Percentiles rank a stretch among this genome's conserved stretches.
Evolutionary conservation across 768 basidiomycete species (phyloP).

Genomic region (Amyloporia xantha): DNA sequence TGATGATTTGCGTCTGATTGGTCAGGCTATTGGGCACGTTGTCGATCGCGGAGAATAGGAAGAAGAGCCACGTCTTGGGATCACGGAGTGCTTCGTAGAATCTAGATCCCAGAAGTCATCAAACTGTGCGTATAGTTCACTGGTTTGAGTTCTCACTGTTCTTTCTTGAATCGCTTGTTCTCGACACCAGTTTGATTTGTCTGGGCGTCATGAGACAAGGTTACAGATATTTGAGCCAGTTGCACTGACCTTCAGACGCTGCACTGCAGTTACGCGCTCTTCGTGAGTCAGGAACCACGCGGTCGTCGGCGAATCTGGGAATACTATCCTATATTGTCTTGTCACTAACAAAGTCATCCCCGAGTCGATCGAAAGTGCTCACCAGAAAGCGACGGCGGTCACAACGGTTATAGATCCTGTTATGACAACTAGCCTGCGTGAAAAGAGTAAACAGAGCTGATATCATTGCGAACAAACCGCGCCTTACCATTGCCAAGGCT

Average conservation of each 20-base stretch:
- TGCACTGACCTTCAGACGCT: constrained; percentile 28
- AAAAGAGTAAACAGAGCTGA: too few relatives aligned
- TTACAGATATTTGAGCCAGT: background rate
- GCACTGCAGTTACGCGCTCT: constrained; percentile 60
- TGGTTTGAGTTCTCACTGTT: constrained; percentile 43
- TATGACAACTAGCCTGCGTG: constrained; percentile 58
- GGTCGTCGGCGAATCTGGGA: constrained; percentile 69
- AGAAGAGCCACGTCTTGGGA: constrained; percentile 74
- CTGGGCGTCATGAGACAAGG: constrained; percentile 23
- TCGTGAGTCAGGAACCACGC: constrained; percentile 66
- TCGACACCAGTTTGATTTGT: constrained; percentile 78
- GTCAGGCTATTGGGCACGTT: constrained; percentile 64
- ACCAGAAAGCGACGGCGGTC: constrained; percentile 43
- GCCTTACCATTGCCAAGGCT: constrained; percentile 77
- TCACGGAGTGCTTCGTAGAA: constrained; percentile 63
- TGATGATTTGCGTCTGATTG: constrained; percentile 62
- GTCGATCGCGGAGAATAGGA: constrained; percentile 53
- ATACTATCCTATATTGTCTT: constrained; percentile 41
- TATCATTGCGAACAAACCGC: too few relatives aligned
- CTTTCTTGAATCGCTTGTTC: constrained; percentile 74
- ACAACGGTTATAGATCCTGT: constrained; percentile 54
- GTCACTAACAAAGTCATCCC: too few relatives aligned
- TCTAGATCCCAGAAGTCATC: too few relatives aligned
- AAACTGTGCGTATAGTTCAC: too few relatives aligned
- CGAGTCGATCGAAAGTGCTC: constrained; percentile 1